phyloP scores from a whole-genome alignment of 192 early-diverging fungal species.

The Dissophora globulifera region DNA sequence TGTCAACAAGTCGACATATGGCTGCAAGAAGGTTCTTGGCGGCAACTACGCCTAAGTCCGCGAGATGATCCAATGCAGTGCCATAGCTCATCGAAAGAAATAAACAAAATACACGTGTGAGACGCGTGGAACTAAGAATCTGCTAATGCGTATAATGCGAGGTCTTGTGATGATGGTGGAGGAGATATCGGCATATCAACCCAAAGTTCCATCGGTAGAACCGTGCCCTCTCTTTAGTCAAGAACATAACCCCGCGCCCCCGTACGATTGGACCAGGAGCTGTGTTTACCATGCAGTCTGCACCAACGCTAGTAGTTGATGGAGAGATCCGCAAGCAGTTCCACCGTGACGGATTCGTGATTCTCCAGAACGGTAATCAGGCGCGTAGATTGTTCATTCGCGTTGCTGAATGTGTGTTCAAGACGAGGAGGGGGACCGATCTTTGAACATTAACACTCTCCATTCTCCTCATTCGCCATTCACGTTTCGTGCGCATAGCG shows the following conservation, averaged over 20 bases:
- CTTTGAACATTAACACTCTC: too few species aligned
- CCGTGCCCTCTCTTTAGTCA: too few species aligned
- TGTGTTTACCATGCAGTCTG: conserved; percentile 1
- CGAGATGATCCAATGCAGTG: too few species aligned
- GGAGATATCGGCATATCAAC: too few species aligned
- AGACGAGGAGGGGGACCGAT: too few species aligned
- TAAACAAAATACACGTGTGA: background rate
- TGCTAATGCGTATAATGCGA: too few species aligned
- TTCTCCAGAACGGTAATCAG: conserved; percentile 21
- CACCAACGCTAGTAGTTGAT: background rate
- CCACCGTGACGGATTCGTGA: conserved; percentile 39
- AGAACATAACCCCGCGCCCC: background rate
- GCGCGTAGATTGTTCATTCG: background rate
- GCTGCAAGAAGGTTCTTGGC: conserved; percentile 38
- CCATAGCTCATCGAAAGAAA: too few species aligned
- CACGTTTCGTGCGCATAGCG: background rate
- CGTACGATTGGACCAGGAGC: background rate
- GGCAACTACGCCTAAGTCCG: conserved; percentile 37
- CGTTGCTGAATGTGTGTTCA: background rate
- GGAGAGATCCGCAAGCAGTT: conserved; percentile 15
- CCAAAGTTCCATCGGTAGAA: too few species aligned
- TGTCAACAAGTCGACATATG: conserved; percentile 42
- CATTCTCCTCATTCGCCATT: background rate
- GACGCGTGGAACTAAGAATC: background rate
- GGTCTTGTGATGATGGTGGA: too few species aligned